A percentile compares a stretch with the other conserved stretches of the same genome.
Conservation (phyloP, 306 rosid species). For the Carpinus viminea region DNA sequence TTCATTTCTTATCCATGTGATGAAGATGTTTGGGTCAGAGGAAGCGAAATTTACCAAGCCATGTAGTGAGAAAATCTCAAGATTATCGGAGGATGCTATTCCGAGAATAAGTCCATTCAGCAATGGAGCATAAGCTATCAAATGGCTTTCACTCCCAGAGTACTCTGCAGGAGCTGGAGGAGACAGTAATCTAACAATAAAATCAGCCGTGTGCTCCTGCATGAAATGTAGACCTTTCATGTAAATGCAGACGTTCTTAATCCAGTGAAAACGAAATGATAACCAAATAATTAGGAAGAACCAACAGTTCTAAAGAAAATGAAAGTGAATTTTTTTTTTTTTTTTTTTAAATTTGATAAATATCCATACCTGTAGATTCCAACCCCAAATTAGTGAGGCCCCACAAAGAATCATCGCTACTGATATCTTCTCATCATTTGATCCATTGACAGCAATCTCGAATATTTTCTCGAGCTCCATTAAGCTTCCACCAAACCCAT, state of each 20-base stretch:
- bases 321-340: neutral
- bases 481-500: slow-evolving; percentile 99
- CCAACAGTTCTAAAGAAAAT: neutral
- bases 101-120: slow-evolving; percentile 82
- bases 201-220: slow-evolving; percentile 92
- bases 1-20: slow-evolving; percentile 1
- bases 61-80: slow-evolving; percentile 86
- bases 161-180: slow-evolving; percentile 71
- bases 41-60: slow-evolving; percentile 73
- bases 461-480: slow-evolving; percentile 91
- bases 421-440: slow-evolving; percentile 85
- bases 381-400: slow-evolving; percentile 84
- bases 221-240: slow-evolving; percentile 27
- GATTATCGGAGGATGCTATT: slow-evolving; percentile 80
- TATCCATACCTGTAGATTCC: slow-evolving; percentile 83
- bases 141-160: slow-evolving; percentile 65
- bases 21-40: neutral
- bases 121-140: slow-evolving; percentile 77
- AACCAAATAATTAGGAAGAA: neutral
- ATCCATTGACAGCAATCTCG: slow-evolving; percentile 78
- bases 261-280: slow-evolving; percentile 3
- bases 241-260: slow-evolving; percentile 25
- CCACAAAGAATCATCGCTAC: slow-evolving; percentile 94
- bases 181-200: slow-evolving; percentile 78
- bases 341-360: neutral